Base-by-base conservation (phyloP, 1,139 yeast species). In the Saccharomyces hybrid region DNA sequence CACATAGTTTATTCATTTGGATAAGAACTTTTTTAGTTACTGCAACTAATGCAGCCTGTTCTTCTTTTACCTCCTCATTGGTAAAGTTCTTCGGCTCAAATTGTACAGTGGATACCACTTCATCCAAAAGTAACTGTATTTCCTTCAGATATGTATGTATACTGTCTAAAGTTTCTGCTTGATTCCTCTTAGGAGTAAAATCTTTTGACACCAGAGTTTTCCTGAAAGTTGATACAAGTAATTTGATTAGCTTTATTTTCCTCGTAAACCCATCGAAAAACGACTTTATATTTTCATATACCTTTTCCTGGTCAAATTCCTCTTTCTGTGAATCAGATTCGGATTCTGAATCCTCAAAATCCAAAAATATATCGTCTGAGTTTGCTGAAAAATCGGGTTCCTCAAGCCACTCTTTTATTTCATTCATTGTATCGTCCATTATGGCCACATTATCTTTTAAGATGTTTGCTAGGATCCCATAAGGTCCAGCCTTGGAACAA, bases 341-440 rank as follows among this genome's bases (percentile, higher is more conserved):
- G 2, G 66, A 71, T 0, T 69, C 74, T 2, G 63, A 71, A 3
- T 72, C 75, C 8, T 65, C 44, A 20, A 38, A 71, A 34, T 71
- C 75, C n/a, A 52, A 54, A 38, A 57, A 57, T 5, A 51, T 59
- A 27, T 58, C 63, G 44, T 16, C 16, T 7, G 44, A 38, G 25
- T 11, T 38, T 20, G 44, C 26, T 38, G 44, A 38, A 16, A 38
- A 38, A 20, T 38, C 73, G 0, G 91, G 91, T 59, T 83, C 76
- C 56, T 81, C 79, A 0, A 82, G 66, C 88, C 90, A 86, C 57
- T 82, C 87, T 14, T 73, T 79, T 57, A 84, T 78, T 61, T 86
- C 91, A 9, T 78, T 82, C 34, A 80, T 71, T 0, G 86, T 87
- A 69, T 86, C 93, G 27, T 78, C 81, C 8, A 84, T 72, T 52